Conservation (phyloP, 371 early-diverging fungal genomes). For the Zancudomyces culisetae region DNA sequence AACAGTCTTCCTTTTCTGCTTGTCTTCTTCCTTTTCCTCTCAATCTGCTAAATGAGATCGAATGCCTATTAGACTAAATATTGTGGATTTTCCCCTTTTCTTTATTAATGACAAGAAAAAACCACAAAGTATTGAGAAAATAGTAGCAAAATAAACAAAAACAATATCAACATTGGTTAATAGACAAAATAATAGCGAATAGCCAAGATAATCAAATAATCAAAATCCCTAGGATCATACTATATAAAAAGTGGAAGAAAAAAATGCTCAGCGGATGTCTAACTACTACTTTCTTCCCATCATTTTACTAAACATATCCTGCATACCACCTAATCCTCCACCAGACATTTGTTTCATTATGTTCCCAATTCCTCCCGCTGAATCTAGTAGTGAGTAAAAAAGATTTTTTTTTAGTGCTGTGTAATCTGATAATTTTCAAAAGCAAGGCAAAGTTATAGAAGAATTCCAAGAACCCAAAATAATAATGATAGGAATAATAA, state of each 20-base stretch:
- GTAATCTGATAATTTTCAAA: background rate
- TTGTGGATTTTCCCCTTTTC: too few species aligned
- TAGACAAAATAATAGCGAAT: background rate
- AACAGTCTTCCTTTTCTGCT: too few species aligned
- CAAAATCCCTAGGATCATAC: background rate
- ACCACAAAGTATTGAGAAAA: too few species aligned
- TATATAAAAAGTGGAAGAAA: background rate
- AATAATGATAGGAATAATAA: background rate
- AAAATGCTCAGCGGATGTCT: background rate
- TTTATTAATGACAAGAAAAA: too few species aligned
- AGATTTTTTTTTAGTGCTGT: conserved; percentile 2
- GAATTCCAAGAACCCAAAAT: background rate
- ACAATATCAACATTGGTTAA: background rate
- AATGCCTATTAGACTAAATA: too few species aligned
- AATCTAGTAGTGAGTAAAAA: conserved; percentile 20
- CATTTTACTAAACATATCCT: conserved; percentile 42
- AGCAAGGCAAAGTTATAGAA: background rate
- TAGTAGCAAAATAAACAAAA: background rate
- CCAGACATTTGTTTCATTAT: conserved; percentile 63
- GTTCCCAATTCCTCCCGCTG: conserved; percentile 59
- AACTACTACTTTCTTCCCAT: conserved; percentile 11
- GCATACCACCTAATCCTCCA: conserved; percentile 42
- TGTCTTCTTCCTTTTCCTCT: too few species aligned
- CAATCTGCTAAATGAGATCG: too few species aligned
- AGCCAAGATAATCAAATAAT: background rate